Base-by-base conservation (phyloP, 306 rosid species). In the Dalbergia oliveri region DNA sequence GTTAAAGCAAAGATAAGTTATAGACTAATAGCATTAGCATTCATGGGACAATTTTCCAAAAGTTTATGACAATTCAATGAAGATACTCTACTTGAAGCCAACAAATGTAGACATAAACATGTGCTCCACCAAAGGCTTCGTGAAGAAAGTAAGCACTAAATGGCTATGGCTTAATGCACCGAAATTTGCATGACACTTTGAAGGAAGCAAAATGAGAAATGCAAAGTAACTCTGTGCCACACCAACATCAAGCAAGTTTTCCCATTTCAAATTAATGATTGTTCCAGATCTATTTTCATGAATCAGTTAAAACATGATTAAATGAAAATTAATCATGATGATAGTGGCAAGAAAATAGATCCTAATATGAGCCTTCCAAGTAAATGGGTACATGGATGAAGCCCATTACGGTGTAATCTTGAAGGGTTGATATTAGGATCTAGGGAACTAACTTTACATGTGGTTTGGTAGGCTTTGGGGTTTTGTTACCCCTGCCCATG, bases 1-100 rank as follows among this genome's bases (percentile, higher is more conserved):
- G 12, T 59, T 33, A 70, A 85, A 78, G 35, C 15, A 65, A 33
- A 64, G 8, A 49, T 31, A 70, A 15, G 79, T 82, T 69, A 82
- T 9, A 50, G 50, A 44, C 12, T 61, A 9, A 70, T 16, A 37
- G 41, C 5, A 37, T 37, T 37, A 62, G 7, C 23, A 33, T 10
- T 71, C 16, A 4, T n/a, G 9, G 5, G 21, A 34, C 65, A 72
- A 11, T 45, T 18, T 23, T 68, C 12, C 9, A n/a, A 8, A 45
- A 5, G 39, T 54, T 41, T 69, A 31, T 71, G 70, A 21, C 51
- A 39, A 64, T 62, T 80, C 35, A 79, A 63, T 26, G 65, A 26
- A 4, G 58, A 49, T 66, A n/a, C 53, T 62, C 37, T 11, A 21
- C 34, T 75, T 47, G 37, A 37, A 64, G 14, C 59, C 41, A 69